Evolutionary conservation across 2,329 filamentous ascomycete species (phyloP).

Genomic region (Madurella mycetomatis): DNA sequence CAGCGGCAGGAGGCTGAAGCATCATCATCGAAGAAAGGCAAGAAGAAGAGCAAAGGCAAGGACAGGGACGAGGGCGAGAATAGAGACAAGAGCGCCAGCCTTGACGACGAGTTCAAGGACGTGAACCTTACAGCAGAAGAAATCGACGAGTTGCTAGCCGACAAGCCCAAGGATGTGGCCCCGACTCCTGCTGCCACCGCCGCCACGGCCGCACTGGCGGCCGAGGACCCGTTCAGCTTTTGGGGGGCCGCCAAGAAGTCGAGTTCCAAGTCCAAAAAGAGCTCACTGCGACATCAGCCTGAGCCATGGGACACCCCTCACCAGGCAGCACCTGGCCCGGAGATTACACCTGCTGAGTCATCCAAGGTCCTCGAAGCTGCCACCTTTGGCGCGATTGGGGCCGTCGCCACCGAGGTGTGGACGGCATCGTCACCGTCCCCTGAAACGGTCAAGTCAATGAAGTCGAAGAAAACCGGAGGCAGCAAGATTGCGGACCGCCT

Average conservation of each 20-base stretch:
- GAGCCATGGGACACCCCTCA: constrained; percentile 10
- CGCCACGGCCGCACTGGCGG: constrained; percentile 1
- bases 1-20: constrained; percentile 26
- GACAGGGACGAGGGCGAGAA: constrained; percentile 21
- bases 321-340: constrained; percentile 23
- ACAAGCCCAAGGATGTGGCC: constrained; percentile 23
- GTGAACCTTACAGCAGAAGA: constrained; percentile 40
- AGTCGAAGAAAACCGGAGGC: constrained; percentile 46
- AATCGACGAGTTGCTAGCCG: constrained; percentile 39
- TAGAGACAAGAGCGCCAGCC: constrained; percentile 13
- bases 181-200: neutral
- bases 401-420: constrained; percentile 30
- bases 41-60: constrained; percentile 33
- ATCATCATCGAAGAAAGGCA: constrained; percentile 36
- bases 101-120: constrained; percentile 30
- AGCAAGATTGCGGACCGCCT: constrained; percentile 54
- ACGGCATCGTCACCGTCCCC: constrained; percentile 35
- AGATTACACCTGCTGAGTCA: constrained; percentile 50
- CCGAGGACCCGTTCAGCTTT: constrained; percentile 50
- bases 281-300: constrained; percentile 23
- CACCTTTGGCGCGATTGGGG: constrained; percentile 25
- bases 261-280: constrained; percentile 31
- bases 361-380: constrained; percentile 44
- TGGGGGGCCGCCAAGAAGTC: constrained; percentile 50
- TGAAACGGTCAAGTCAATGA: constrained; percentile 38